Evolutionary conservation across 371 early-diverging fungal species (phyloP).

Genomic region (Coemansia sp.): DNA sequence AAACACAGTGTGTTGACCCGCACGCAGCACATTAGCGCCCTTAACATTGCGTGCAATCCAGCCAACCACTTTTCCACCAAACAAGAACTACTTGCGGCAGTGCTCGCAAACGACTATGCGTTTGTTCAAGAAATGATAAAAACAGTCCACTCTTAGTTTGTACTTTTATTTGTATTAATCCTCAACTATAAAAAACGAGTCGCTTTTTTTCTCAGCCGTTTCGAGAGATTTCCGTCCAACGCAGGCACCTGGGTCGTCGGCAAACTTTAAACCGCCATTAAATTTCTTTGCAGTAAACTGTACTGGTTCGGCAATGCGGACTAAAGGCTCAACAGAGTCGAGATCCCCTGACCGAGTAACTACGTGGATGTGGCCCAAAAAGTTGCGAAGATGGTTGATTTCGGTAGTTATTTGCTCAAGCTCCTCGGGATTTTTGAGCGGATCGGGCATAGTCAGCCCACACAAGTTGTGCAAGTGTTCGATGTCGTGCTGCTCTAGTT

Average conservation of each 20-base stretch:
- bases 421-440: not conserved
- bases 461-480: slow-evolving; percentile 21
- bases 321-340: slow-evolving; percentile 20
- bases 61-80: not conserved
- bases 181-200: slow-evolving; percentile 25
- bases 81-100: slow-evolving; percentile 2
- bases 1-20: slow-evolving; percentile 7
- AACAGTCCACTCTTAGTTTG: not conserved
- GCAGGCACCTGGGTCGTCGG: not conserved
- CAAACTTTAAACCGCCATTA: slow-evolving; percentile 7
- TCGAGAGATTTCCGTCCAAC: slow-evolving; percentile 14
- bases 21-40: slow-evolving; percentile 11
- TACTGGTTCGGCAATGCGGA: slow-evolving; percentile 31
- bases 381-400: slow-evolving; percentile 37
- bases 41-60: slow-evolving; percentile 9
- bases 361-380: slow-evolving; percentile 28
- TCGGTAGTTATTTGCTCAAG: slow-evolving; percentile 7
- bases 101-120: slow-evolving; percentile 19
- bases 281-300: slow-evolving; percentile 10
- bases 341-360: slow-evolving; percentile 22
- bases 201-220: slow-evolving; percentile 13
- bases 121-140: slow-evolving; percentile 16
- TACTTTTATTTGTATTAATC: slow-evolving; percentile 8
- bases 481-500: slow-evolving; percentile 4
- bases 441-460: slow-evolving; percentile 28